Base-by-base conservation (phyloP, 306 rosid species). In the Hippophae rhamnoides region DNA sequence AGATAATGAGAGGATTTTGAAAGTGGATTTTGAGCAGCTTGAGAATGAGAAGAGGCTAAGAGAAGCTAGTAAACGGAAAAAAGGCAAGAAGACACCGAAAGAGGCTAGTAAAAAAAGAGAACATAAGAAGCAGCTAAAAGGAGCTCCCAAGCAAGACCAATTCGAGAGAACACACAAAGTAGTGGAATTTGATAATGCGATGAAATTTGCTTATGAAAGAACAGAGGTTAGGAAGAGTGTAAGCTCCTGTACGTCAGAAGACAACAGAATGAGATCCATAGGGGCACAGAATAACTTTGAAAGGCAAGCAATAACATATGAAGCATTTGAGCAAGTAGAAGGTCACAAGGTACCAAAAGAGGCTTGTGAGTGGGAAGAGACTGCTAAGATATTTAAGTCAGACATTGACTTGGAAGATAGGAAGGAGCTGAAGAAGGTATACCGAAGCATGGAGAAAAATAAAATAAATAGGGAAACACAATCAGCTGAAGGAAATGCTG, bases 1-100 rank as follows among this genome's bases (percentile, higher is more conserved):
- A 48, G 75, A 77, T 68, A 71, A 65, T 69, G 73, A 67, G 59
- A 76, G 58, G 76, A 69, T 26, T 57, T 63, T 69, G 44, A 48
- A 61, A 56, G 65, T 51, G 68, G 46, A 54, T 57, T 13, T 68
- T 60, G 75, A 64, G 71, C 62, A 14, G 69, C 68, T 47, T 47
- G 78, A 65, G 41, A 63, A 40, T 41, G 71, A 60, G 51, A 54
- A 62, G 55, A 69, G 26, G 52, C 41, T 23, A 52, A 66, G 49
- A 43, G 71, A 62, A 54, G 56, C 64, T 65, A 10, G 49, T 3
- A 46, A 68, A 48, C 8, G 41, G 13, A 54, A 68, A 11, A 69
- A 58, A 56, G 54, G 51, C 42, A 72, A 61, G 54, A 54, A 48
- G 70, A 57, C 41, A 10, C 64, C 3, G 46, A 56, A 65, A 41